Conservation (phyloP, 2,329 filamentous ascomycete species). For the Clarireedia paspali region DNA sequence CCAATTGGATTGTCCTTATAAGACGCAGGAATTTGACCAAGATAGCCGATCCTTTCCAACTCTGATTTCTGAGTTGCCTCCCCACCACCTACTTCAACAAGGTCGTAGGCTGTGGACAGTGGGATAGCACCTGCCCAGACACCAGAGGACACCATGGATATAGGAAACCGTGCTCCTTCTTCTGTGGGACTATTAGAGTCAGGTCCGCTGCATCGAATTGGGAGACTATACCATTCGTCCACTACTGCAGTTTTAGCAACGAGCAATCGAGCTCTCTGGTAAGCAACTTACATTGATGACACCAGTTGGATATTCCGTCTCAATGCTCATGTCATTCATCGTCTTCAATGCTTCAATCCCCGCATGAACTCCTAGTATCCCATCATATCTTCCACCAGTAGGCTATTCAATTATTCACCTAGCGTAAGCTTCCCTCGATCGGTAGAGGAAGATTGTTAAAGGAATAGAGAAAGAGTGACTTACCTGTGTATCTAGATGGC, state of each 20-base stretch:
- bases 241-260: conserved; percentile 36
- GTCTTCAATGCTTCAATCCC: conserved; percentile 66
- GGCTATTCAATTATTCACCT: conserved; percentile 34
- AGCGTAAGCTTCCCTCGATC: not conserved
- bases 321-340: conserved; percentile 57
- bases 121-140: conserved; percentile 68
- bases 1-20: conserved; percentile 57
- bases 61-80: conserved; percentile 59
- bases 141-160: conserved; percentile 65
- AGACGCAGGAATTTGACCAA: conserved; percentile 50
- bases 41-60: conserved; percentile 63
- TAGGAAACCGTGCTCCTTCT: conserved; percentile 73
- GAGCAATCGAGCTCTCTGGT: not conserved
- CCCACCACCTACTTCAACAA: conserved; percentile 54
- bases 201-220: not conserved
- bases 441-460: not conserved
- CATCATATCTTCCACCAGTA: conserved; percentile 59
- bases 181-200: conserved; percentile 39
- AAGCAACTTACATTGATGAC: conserved; percentile 15
- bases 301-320: conserved; percentile 49
- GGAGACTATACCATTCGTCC: conserved; percentile 9
- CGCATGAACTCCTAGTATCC: conserved; percentile 66
- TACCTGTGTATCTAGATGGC: conserved; percentile 57
- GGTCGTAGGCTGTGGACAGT: conserved; percentile 51
- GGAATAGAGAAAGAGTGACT: not conserved